Evolutionary conservation across 441 rosid species (phyloP).

Genomic region (Populus hybrid): DNA sequence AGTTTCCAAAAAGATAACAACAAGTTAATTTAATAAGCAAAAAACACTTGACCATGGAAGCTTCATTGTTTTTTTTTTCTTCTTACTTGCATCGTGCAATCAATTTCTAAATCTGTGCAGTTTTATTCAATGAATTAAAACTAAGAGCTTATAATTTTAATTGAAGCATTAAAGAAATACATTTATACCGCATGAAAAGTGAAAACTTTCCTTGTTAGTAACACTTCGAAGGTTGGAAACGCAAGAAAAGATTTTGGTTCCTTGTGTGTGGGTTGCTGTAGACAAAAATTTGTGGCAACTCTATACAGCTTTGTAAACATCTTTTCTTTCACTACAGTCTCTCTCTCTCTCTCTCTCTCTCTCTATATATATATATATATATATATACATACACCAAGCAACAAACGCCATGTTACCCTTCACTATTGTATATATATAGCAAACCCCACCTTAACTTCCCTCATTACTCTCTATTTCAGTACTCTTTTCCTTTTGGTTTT

Average conservation of each 20-base stretch:
- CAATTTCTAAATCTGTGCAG: neutral
- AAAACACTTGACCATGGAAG: too few relatives aligned
- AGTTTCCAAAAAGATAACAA: too few relatives aligned
- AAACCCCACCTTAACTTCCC: constrained; percentile 26
- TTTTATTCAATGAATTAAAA: neutral
- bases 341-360: too few relatives aligned
- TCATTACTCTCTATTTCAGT: neutral
- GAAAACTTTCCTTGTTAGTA: constrained; percentile 12
- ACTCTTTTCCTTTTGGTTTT: neutral
- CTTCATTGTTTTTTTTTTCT: neutral
- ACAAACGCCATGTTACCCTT: constrained; percentile 28
- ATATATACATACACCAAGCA: neutral
- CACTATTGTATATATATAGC: constrained; percentile 23
- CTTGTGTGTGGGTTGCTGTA: neutral
- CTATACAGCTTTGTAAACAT: neutral
- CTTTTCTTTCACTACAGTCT: too few relatives aligned
- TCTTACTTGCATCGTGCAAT: neutral
- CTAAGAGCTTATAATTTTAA: neutral
- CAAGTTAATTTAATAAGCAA: too few relatives aligned
- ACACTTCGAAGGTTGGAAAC: constrained; percentile 21
- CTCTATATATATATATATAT: too few relatives aligned
- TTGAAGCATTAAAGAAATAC: constrained; percentile 4
- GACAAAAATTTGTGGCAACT: neutral
- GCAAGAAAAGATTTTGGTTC: constrained; percentile 4
- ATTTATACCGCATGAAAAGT: constrained; percentile 6